Evolutionary conservation across 352 stramenopile genomes (phyloP).

Genomic region (Globisporangium paddicum): DNA sequence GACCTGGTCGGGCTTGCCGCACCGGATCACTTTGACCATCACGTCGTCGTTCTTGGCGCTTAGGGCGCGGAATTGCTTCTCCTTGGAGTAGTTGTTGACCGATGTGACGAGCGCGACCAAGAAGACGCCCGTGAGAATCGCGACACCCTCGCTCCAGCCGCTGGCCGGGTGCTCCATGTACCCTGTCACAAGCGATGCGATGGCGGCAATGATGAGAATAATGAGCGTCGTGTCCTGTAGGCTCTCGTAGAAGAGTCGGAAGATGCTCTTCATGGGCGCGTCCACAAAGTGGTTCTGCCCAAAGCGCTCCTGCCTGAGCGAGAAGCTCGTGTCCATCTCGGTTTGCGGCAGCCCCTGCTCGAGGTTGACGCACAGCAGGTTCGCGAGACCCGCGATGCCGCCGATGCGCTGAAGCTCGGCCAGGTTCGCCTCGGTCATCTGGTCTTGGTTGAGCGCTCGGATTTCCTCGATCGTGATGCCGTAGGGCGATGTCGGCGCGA

Average conservation of each 20-base stretch:
- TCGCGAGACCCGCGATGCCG: constrained; percentile 44
- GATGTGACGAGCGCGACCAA: constrained; percentile 94
- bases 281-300: constrained; percentile 64
- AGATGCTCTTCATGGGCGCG: constrained; percentile 73
- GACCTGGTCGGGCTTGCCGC: constrained; percentile 60
- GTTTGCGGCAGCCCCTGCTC: constrained; percentile 54
- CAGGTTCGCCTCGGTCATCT: constrained; percentile 79
- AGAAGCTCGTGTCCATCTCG: constrained; percentile 57
- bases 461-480: constrained; percentile 71
- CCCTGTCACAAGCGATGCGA: constrained; percentile 81
- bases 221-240: constrained; percentile 90
- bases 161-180: constrained; percentile 73
- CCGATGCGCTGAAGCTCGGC: constrained; percentile 55
- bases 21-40: constrained; percentile 73
- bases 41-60: constrained; percentile 89
- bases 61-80: constrained; percentile 85
- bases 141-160: constrained; percentile 94
- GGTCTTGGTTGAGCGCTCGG: constrained; percentile 63
- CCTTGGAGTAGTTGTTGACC: constrained; percentile 95
- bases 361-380: constrained; percentile 64
- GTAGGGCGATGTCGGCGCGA: constrained; percentile 63
- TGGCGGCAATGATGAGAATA: constrained; percentile 83
- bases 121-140: constrained; percentile 92
- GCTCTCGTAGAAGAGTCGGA: constrained; percentile 81
- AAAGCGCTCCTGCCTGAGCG: constrained; percentile 48